These are phyloP conservation scores for Citrullus amarus DNA, from an alignment of 306 rosid genomes.

Conservation along the genomic window DNA sequence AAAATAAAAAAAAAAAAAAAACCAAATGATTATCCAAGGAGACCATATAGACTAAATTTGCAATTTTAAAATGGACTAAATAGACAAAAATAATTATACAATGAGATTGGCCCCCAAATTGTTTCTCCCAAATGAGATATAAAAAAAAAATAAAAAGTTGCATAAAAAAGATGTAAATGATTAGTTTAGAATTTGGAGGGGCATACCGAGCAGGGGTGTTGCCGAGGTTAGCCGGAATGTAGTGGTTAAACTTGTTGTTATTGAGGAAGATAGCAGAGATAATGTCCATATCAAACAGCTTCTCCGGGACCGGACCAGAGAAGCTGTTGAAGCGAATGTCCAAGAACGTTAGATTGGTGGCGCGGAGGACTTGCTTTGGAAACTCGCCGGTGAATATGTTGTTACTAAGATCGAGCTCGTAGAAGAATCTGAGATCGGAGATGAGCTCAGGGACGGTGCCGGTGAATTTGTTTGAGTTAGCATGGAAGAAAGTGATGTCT, in stretches of 20 bases:
- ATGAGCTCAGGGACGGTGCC: constrained; percentile 9
- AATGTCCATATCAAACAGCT: constrained; percentile 25
- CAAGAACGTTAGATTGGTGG: constrained; percentile 25
- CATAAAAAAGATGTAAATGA: too few species aligned
- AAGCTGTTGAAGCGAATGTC: constrained; percentile 50
- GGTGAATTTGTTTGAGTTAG: constrained; percentile 57
- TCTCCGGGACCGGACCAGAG: constrained; percentile 15
- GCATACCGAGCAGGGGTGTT: constrained; percentile 31
- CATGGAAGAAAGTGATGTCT: constrained; percentile 54
- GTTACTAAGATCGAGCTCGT: constrained; percentile 72
- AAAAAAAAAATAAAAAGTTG: too few species aligned
- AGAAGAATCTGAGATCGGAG: constrained; percentile 13
- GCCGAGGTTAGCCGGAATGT: constrained; percentile 45
- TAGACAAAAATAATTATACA: too few species aligned
- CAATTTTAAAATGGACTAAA: too few species aligned
- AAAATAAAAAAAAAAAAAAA: too few species aligned
- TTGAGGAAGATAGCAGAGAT: constrained; percentile 40
- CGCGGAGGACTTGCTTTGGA: constrained; percentile 21
- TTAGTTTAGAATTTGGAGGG: background rate
- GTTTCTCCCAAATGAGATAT: too few species aligned
- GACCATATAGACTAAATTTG: too few species aligned
- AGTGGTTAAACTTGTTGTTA: constrained; percentile 25
- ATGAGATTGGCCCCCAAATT: too few species aligned
- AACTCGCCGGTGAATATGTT: constrained; percentile 25
- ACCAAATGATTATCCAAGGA: too few species aligned